Percentiles rank a stretch among this genome's conserved stretches.
phyloP scores from a whole-genome alignment of 345 rosid species.

The Lepidium sativum region DNA sequence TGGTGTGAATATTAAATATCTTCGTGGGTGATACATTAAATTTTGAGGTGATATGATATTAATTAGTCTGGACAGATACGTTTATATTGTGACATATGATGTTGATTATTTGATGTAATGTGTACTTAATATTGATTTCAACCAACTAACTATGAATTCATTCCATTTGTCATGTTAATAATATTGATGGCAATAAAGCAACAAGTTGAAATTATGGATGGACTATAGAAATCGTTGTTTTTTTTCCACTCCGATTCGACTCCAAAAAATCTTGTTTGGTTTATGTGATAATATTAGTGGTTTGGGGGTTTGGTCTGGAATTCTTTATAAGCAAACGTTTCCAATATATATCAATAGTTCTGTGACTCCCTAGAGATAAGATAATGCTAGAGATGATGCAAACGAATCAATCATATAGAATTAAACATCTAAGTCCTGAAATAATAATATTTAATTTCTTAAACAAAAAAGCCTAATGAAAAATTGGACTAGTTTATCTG shows the following conservation, averaged over 20 bases:
- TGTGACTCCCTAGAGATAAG: background rate
- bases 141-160: no score
- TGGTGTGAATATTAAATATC: conserved; percentile 12
- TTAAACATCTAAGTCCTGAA: conserved; percentile 15
- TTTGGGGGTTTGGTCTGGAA: no score
- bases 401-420: conserved; percentile 10
- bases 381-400: background rate
- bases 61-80: background rate
- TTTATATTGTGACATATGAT: background rate
- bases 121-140: background rate
- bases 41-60: conserved; percentile 10
- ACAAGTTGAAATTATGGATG: background rate
- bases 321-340: background rate
- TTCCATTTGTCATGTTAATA: background rate
- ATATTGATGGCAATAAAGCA: background rate
- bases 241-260: background rate
- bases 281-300: no score
- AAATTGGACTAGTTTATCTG: background rate
- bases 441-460: background rate
- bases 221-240: conserved; percentile 3
- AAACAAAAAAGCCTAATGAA: no score
- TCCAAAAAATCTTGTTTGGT: no score
- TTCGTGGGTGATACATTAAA: background rate
- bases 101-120: background rate
- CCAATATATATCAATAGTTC: background rate